Percentiles rank a stretch among this genome's conserved stretches.
These are phyloP conservation scores for Pseudogymnoascus sp. DNA, from an alignment of 2,329 filamentous ascomycete species.

Conservation along the genomic window DNA sequence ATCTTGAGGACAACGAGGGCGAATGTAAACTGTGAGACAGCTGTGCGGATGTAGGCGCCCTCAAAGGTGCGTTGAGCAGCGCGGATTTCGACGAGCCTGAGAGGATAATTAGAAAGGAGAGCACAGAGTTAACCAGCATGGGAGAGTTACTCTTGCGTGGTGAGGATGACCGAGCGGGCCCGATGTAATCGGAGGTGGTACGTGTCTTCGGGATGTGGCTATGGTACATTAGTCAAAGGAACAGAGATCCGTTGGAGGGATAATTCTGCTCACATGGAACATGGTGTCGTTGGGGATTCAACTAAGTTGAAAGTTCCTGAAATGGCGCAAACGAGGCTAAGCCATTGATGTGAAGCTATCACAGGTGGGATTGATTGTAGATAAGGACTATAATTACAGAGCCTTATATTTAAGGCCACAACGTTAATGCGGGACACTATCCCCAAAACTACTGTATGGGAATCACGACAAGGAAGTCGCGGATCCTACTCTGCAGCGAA, in stretches of 20 bases:
- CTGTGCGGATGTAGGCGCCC: conserved; percentile 92
- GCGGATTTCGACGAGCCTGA: conserved; percentile 76
- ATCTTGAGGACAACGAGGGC: conserved; percentile 92
- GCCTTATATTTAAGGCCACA: not conserved
- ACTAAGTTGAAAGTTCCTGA: not conserved
- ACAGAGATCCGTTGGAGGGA: not conserved
- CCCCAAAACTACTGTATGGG: not conserved
- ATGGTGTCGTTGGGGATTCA: not conserved
- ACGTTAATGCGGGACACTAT: not conserved
- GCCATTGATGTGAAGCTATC: conserved; percentile 2
- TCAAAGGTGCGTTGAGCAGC: conserved; percentile 96
- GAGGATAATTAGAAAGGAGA: not conserved
- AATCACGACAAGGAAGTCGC: not conserved
- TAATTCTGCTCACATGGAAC: not conserved
- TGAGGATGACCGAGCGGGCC: conserved; percentile 75
- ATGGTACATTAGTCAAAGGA: conserved; percentile 17
- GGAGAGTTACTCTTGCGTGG: conserved; percentile 53
- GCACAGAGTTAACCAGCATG: not conserved
- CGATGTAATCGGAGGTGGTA: conserved; percentile 78
- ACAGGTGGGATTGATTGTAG: not conserved
- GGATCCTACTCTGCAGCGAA: not conserved
- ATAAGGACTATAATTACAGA: not conserved
- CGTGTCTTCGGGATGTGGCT: conserved; percentile 63
- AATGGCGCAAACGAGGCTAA: not conserved
- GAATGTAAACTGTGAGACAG: conserved; percentile 91